Evolutionary conservation across 2,329 filamentous ascomycete genomes (phyloP).

Genomic region (Tolypocladium nubicola): DNA sequence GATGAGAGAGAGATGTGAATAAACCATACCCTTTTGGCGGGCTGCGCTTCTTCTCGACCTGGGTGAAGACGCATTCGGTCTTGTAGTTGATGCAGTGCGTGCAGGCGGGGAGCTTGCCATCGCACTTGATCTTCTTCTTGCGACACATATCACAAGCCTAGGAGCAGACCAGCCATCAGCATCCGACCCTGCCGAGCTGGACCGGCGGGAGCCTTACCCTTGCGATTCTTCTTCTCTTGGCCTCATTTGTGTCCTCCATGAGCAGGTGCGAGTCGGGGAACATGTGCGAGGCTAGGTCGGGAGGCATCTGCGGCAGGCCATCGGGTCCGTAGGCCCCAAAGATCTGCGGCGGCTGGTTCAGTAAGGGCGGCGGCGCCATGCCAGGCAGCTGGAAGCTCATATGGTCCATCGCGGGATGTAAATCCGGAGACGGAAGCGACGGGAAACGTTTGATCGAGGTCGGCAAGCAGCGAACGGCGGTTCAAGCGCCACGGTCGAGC

Average conservation of each 20-base stretch:
- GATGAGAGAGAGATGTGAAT: neutral
- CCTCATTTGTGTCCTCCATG: conserved; percentile 61
- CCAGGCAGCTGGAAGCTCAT: conserved; percentile 49
- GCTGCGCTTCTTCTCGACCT: conserved; percentile 97
- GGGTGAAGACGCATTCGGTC: conserved; percentile 93
- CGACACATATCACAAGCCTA: conserved; percentile 94
- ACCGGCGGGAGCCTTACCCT: conserved; percentile 46
- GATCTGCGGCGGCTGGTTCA: conserved; percentile 59
- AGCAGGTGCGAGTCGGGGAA: conserved; percentile 45
- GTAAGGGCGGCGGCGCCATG: conserved; percentile 45
- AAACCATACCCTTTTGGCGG: conserved; percentile 82
- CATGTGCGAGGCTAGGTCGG: conserved; percentile 49
- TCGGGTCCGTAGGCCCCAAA: conserved; percentile 54
- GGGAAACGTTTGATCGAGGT: neutral
- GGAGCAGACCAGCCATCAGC: conserved; percentile 3
- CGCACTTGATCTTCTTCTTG: conserved; percentile 96
- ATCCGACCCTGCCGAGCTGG: neutral
- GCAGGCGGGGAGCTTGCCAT: conserved; percentile 89
- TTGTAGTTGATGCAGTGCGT: conserved; percentile 97
- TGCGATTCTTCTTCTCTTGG: conserved; percentile 82
- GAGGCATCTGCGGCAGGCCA: conserved; percentile 45
- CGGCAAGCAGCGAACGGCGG: neutral
- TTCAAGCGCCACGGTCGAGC: neutral
- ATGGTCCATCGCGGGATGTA: conserved; percentile 26
- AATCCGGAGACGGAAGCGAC: neutral